Evolutionary conservation across 768 basidiomycete species (phyloP).

Genomic region (Mycena galericulata): DNA sequence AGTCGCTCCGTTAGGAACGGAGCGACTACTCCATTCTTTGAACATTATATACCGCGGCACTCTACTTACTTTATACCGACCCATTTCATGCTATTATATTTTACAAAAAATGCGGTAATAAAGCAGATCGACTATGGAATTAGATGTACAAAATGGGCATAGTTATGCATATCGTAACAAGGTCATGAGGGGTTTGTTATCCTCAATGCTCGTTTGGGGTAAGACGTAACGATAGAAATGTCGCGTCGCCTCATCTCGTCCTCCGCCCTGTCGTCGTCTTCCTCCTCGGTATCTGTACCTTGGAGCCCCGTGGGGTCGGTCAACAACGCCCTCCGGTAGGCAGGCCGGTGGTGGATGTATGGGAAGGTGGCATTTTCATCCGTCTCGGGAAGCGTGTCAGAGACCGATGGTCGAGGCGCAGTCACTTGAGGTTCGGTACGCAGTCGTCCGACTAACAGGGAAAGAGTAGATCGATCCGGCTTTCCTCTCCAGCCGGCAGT

Average conservation of each 20-base stretch:
- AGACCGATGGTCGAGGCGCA: conserved; percentile 51
- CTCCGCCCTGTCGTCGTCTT: conserved; percentile 82
- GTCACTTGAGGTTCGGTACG: conserved; percentile 46
- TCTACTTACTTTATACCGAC: neutral
- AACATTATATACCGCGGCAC: neutral
- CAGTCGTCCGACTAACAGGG: conserved; percentile 59
- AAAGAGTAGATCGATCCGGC: conserved; percentile 68
- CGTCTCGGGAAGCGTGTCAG: conserved; percentile 56
- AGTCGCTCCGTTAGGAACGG: neutral
- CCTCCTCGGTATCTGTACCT: conserved; percentile 67
- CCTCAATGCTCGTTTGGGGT: conserved; percentile 80
- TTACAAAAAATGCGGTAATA: conserved; percentile 23
- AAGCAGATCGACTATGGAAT: conserved; percentile 21
- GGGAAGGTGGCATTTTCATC: conserved; percentile 47
- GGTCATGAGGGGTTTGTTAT: conserved; percentile 74
- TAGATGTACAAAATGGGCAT: conserved; percentile 24
- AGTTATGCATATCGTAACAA: conserved; percentile 21
- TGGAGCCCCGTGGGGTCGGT: conserved; percentile 55
- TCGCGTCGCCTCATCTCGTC: conserved; percentile 86
- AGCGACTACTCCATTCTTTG: neutral
- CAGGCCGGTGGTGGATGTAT: conserved; percentile 78
- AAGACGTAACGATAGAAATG: conserved; percentile 83
- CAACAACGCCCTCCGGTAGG: conserved; percentile 59
- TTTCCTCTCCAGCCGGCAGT: conserved; percentile 68
- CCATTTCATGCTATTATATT: conserved; percentile 19